Evolutionary conservation across 2,329 filamentous ascomycete species (phyloP).

Genomic region (Akanthomyces dipterigenus): DNA sequence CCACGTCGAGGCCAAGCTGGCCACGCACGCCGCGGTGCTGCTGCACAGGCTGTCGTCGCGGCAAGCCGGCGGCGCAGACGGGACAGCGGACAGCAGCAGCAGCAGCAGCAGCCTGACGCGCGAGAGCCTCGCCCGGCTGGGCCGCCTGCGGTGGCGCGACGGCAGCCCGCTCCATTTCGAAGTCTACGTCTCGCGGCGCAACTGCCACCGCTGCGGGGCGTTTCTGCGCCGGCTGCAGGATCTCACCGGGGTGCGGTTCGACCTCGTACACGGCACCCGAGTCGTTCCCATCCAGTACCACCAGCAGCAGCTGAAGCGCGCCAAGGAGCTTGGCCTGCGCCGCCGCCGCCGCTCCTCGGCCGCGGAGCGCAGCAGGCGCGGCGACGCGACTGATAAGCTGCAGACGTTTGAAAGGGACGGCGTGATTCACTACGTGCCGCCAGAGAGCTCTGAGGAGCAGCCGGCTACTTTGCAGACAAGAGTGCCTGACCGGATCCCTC

Average conservation of each 20-base stretch:
- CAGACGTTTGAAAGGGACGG: not conserved
- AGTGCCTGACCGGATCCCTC: not conserved
- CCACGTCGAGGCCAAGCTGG: constrained; percentile 36
- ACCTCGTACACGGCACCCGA: constrained; percentile 22
- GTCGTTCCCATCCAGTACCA: constrained; percentile 14
- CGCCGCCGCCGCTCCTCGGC: no score
- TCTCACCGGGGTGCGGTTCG: constrained; percentile 22
- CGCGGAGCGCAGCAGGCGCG: no score
- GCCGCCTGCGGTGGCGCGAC: constrained; percentile 19
- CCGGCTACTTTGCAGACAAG: not conserved
- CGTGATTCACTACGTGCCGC: not conserved
- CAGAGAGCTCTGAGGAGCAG: not conserved
- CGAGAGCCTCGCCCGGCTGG: constrained; percentile 19
- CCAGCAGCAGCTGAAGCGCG: not conserved
- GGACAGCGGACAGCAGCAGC: not conserved
- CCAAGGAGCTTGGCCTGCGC: not conserved
- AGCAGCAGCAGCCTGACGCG: constrained; percentile 16
- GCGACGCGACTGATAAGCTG: not conserved
- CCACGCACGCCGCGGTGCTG: constrained; percentile 24
- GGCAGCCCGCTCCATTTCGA: constrained; percentile 24
- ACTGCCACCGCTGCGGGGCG: constrained; percentile 23
- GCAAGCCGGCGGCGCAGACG: no score
- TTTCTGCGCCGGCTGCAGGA: constrained; percentile 21
- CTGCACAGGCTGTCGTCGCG: no score
- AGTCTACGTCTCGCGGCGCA: constrained; percentile 29